Base-by-base conservation (phyloP, 805 yeast genomes). In the Komagataella mondaviorum region DNA sequence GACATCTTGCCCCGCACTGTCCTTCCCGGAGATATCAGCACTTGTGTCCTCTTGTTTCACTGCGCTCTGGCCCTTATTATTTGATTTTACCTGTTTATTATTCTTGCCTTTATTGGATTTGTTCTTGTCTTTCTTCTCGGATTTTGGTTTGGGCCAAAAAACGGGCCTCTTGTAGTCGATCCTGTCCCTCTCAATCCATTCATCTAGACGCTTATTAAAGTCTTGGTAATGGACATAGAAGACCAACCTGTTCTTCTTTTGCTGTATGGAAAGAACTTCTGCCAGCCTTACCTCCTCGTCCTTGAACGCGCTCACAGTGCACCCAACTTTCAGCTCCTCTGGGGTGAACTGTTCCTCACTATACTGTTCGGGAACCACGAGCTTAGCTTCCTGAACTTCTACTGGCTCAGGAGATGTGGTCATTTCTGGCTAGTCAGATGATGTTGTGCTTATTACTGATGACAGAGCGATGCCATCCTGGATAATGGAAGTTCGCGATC, bases 221-320 rank as follows among this genome's bases (percentile, higher is more conserved):
- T 90, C 96, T 51, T 81, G 88, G 68, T 89, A 93, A 66, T 93
- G 99, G 30, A 93, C 96, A 63, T 93, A 93, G 65, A 84, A 90
- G 56, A 80, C 86, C 36, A 81, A 79, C 54, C 85, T 78, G 12
- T 90, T 88, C 63, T 88, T 84, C 60, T 86, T 81, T 48, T 76
- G 67, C 55, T 86, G 88, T 49, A 80, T 75, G 17, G 90, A 88
- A 47, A 93, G 69, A 46, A 93, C 80, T 63, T 93, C 99, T 1
- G 98, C 97, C 39, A 81, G 64, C 55, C 96, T 72, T 54, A 74
- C 76, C 55, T 84, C 89, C 24, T 80, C 86, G 60, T 89, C 96
- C 63, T 93, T 91, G 54, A 72, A 71, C 6, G 86, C 95, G 65
- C 74, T 85, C 22, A 88, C 84, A 63, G 88, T 88, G 61, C 95